Conservation (phyloP, 768 basidiomycete genomes). For the Tephrocybe sp. region DNA sequence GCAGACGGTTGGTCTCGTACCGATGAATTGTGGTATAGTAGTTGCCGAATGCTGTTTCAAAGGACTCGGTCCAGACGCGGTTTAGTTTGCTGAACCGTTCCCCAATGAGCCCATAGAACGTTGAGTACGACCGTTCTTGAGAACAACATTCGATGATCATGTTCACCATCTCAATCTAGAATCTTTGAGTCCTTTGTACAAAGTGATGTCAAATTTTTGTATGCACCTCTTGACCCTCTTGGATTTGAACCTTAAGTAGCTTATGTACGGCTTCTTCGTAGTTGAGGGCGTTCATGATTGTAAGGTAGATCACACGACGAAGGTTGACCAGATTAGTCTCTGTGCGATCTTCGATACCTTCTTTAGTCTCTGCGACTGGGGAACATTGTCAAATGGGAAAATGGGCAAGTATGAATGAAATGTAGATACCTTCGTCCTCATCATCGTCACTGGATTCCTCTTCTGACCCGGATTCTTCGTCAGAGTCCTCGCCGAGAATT, state of each 20-base stretch:
- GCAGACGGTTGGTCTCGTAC: constrained; percentile 96
- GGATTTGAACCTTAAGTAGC: constrained; percentile 86
- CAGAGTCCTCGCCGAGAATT: constrained; percentile 88
- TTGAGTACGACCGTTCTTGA: constrained; percentile 96
- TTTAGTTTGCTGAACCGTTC: constrained; percentile 98
- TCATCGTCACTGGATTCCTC: constrained; percentile 64
- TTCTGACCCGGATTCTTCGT: constrained; percentile 67
- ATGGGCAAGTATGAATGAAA: neutral
- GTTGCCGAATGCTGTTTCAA: constrained; percentile 82
- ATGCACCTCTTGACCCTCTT: constrained; percentile 91
- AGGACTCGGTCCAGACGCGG: constrained; percentile 88
- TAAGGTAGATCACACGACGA: constrained; percentile 91
- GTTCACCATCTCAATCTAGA: constrained; percentile 90
- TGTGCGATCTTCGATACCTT: constrained; percentile 92
- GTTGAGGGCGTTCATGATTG: constrained; percentile 98
- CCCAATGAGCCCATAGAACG: constrained; percentile 95
- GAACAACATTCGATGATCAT: constrained; percentile 99
- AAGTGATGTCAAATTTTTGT: neutral
- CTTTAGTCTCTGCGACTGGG: constrained; percentile 70
- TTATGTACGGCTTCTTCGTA: constrained; percentile 99
- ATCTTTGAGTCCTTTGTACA: neutral
- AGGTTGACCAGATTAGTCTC: constrained; percentile 96
- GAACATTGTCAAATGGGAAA: constrained; percentile 2
- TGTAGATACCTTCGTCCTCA: constrained; percentile 45
- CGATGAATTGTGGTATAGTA: constrained; percentile 98